Evolutionary conservation across 1,284 basidiomycete species (phyloP).

Genomic region (Melampsora americana): DNA sequence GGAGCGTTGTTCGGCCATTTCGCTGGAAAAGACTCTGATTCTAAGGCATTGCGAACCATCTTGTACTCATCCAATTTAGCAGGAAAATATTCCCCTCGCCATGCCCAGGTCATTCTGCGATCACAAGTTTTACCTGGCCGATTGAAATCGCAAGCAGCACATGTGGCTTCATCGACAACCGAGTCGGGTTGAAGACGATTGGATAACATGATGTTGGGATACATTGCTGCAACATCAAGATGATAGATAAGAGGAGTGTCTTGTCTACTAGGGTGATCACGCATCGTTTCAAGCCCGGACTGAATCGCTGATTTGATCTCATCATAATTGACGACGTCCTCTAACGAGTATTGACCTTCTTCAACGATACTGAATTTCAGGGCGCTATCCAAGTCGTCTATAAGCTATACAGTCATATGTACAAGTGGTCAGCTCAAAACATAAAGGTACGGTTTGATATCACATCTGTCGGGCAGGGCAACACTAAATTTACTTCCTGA

Average conservation of each 20-base stretch:
- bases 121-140: slow-evolving; percentile 93
- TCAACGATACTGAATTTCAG: slow-evolving; percentile 83
- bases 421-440: slow-evolving; percentile 10
- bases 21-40: slow-evolving; percentile 88
- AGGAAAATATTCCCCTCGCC: slow-evolving; percentile 98
- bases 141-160: slow-evolving; percentile 98
- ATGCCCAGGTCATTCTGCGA: slow-evolving; percentile 92
- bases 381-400: slow-evolving; percentile 88
- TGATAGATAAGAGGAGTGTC: slow-evolving; percentile 98
- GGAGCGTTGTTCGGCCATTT: slow-evolving; percentile 70
- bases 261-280: slow-evolving; percentile 80
- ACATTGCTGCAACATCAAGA: slow-evolving; percentile 99
- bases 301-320: slow-evolving; percentile 81
- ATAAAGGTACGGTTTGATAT: background rate
- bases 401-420: slow-evolving; percentile 63
- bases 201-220: slow-evolving; percentile 99
- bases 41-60: slow-evolving; percentile 96
- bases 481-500: slow-evolving; percentile 64
- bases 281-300: slow-evolving; percentile 76
- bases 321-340: slow-evolving; percentile 90
- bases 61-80: slow-evolving; percentile 97
- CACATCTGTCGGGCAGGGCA: slow-evolving; percentile 28
- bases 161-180: slow-evolving; percentile 91
- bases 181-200: slow-evolving; percentile 98
- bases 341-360: slow-evolving; percentile 76